Conservation (phyloP, 768 basidiomycete species). For the Chalciporus sphaerocephalus region DNA sequence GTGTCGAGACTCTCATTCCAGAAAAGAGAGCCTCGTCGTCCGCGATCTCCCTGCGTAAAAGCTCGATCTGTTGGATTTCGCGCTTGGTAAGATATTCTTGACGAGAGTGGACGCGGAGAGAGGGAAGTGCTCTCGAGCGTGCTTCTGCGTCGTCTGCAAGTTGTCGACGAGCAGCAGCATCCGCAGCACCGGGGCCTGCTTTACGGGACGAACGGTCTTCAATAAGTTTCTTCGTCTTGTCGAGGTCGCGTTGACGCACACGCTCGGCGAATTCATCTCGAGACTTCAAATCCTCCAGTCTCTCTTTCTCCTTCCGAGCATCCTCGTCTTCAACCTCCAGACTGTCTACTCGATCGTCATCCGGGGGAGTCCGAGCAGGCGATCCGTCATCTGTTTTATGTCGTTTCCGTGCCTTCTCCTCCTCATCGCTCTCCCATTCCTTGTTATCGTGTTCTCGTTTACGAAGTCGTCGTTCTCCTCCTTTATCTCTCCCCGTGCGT, state of each 20-base stretch:
- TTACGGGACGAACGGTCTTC: slow-evolving; percentile 85
- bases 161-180: slow-evolving; percentile 74
- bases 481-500: slow-evolving; percentile 43
- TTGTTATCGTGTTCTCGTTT: slow-evolving; percentile 79
- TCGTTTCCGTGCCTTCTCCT: slow-evolving; percentile 69
- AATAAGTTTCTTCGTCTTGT: slow-evolving; percentile 84
- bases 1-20: slow-evolving; percentile 86
- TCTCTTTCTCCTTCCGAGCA: slow-evolving; percentile 62
- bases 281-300: slow-evolving; percentile 74
- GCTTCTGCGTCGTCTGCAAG: slow-evolving; percentile 76
- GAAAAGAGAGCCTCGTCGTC: slow-evolving; percentile 89
- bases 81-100: slow-evolving; percentile 96
- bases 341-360: slow-evolving; percentile 40
- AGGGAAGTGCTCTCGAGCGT: slow-evolving; percentile 53
- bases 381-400: slow-evolving; percentile 44
- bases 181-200: slow-evolving; percentile 64
- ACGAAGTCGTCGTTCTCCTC: slow-evolving; percentile 60
- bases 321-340: slow-evolving; percentile 78
- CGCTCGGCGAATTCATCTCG: slow-evolving; percentile 93
- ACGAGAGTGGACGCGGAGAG: slow-evolving; percentile 81
- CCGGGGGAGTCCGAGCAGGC: slow-evolving; percentile 22
- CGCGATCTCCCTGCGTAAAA: slow-evolving; percentile 86
- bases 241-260: slow-evolving; percentile 74
- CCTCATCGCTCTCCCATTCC: slow-evolving; percentile 91
- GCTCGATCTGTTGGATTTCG: slow-evolving; percentile 92